Conservation (phyloP, 768 basidiomycete genomes). For the Chalciporus chontae region DNA sequence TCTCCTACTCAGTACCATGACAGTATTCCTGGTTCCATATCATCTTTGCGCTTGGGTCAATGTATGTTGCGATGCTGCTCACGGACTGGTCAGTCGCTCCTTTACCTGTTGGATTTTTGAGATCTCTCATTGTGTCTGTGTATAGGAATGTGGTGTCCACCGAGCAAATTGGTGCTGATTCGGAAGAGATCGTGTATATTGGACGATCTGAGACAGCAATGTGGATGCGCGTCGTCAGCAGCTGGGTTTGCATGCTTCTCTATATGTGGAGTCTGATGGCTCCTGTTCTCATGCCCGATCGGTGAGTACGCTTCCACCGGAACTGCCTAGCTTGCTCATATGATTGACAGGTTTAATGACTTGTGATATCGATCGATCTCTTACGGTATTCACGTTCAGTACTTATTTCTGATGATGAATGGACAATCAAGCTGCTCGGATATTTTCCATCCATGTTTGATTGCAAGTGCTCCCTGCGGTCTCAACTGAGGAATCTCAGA, state of each 20-base stretch:
- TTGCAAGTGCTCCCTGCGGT: too few relatives aligned
- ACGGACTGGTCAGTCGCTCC: slow-evolving; percentile 82
- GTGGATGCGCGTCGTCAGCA: slow-evolving; percentile 98
- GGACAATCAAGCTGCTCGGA: neutral
- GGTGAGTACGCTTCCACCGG: slow-evolving; percentile 44
- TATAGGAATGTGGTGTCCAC: slow-evolving; percentile 73
- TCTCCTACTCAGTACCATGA: too few relatives aligned
- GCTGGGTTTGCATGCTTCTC: slow-evolving; percentile 87
- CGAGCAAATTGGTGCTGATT: slow-evolving; percentile 43
- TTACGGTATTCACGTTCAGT: neutral
- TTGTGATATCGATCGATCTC: slow-evolving; percentile 6
- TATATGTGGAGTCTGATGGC: slow-evolving; percentile 88
- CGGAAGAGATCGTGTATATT: slow-evolving; percentile 80
- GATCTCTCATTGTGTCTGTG: slow-evolving; percentile 2
- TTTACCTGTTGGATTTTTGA: neutral
- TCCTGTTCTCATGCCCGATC: slow-evolving; percentile 86
- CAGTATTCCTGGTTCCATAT: slow-evolving; percentile 99
- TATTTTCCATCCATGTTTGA: neutral
- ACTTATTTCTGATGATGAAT: slow-evolving; percentile 1
- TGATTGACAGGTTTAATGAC: slow-evolving; percentile 23
- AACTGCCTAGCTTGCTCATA: slow-evolving; percentile 4
- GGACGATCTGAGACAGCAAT: slow-evolving; percentile 95
- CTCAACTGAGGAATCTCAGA: too few relatives aligned
- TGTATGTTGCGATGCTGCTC: slow-evolving; percentile 97
- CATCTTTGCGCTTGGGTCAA: slow-evolving; percentile 92